Evolutionary conservation across 1,139 yeast genomes (phyloP), one percentile per base, ranked within the genome.

Genomic region (Ogataea hybrid): DNA sequence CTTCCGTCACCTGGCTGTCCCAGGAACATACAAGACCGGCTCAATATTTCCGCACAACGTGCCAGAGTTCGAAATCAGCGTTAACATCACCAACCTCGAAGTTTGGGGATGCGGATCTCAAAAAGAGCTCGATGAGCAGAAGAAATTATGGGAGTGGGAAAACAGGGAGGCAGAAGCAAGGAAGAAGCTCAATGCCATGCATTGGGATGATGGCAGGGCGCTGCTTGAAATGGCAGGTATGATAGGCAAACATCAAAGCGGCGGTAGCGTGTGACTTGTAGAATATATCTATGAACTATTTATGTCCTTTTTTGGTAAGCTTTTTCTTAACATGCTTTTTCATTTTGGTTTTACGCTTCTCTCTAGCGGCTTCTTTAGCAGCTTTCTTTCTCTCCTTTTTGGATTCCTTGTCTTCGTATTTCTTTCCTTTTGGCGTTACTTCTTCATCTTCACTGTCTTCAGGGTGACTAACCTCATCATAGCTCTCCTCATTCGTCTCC

Each of bases 61-160:
- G 2, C 48, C 52, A 3, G 79, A 76, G 47, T 85, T 70, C 57
- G 97, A 90, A 58, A 81, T 83, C 49, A 68, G 90, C 38, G 81
- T 90, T 54, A 63, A 74, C 45, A 77, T 90, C 8, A 78, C 81
- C 4, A 90, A 84, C 50, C 67, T 90, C 17, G 96, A 89, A 60
- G 95, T 88, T 0, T 86, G 95, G 92, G 97, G 97, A 0, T 74
- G 88, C 43, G 97, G 97, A 1, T 78, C 85, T 5, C 77, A 76
- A 16, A 78, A 79, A 48, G 95, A 86, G 49, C 66, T 88, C 38
- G 84, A 76, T 22, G 90, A 83, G 47, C 97, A 90, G 62, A 68
- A 73, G 43, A 77, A 77, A 54, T 77, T 77, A 49, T 84, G 96
- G 94, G 90, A 83, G 56, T 88, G 96, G 96, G 97, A 90, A 58